Percentiles rank a stretch among this genome's conserved stretches.
These are phyloP conservation scores for Sutorius eximius DNA, from an alignment of 1,284 basidiomycete genomes.

Conservation along the genomic window DNA sequence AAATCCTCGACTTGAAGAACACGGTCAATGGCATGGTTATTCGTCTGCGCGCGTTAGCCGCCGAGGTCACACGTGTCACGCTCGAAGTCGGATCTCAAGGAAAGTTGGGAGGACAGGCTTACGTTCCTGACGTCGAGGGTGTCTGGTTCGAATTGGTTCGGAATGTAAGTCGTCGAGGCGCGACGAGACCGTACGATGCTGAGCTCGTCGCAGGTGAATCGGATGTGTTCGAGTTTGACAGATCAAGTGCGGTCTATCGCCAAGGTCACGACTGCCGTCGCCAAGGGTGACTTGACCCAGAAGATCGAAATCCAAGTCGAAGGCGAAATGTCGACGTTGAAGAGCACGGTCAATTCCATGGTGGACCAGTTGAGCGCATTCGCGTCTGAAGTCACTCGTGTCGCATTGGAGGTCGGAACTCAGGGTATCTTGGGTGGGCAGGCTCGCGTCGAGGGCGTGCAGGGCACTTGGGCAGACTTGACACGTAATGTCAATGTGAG, in stretches of 20 bases:
- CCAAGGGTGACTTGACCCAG: constrained; percentile 85
- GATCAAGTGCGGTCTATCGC: constrained; percentile 95
- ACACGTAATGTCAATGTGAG: constrained; percentile 85
- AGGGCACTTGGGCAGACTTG: constrained; percentile 93
- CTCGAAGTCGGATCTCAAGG: constrained; percentile 91
- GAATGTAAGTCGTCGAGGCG: constrained; percentile 57
- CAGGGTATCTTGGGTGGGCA: constrained; percentile 93
- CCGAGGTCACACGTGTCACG: constrained; percentile 95
- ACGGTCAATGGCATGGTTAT: constrained; percentile 99
- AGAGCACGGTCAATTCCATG: constrained; percentile 87
- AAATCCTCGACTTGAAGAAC: constrained; percentile 96
- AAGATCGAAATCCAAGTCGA: constrained; percentile 91
- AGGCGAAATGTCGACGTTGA: constrained; percentile 87
- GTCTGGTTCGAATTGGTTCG: constrained; percentile 92
- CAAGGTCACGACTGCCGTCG: constrained; percentile 90
- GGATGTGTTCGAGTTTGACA: constrained; percentile 91
- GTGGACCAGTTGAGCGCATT: constrained; percentile 89
- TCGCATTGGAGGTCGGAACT: constrained; percentile 90
- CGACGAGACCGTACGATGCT: background rate
- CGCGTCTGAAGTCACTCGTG: constrained; percentile 92
- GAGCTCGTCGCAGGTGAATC: constrained; percentile 64
- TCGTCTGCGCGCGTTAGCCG: constrained; percentile 84
- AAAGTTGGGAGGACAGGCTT: constrained; percentile 88
- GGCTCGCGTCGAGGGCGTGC: constrained; percentile 88
- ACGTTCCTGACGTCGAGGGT: constrained; percentile 92